Evolutionary conservation across 495 filamentous ascomycete species (phyloP), one percentile per base, ranked within the genome.

Genomic region (Podospora anserina): DNA sequence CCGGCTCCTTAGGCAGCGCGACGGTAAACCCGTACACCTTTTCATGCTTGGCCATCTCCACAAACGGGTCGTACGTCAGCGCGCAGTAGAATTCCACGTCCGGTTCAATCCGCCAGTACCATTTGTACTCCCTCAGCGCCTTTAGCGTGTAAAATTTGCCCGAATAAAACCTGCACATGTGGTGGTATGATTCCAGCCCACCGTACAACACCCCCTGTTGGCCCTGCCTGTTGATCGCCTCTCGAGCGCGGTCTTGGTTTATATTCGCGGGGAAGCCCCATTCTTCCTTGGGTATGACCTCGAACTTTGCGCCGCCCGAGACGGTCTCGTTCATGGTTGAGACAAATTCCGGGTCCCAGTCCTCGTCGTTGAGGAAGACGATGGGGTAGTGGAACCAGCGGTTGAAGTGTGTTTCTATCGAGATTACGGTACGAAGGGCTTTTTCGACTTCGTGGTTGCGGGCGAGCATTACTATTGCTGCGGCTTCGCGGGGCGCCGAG

Each of bases 131-230:
- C 56, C 75, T 72, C 32, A 83, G 74, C 11, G 80, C 81, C 32
- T 78, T 72, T 64, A 81, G 75, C 56, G 74, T 78, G 61, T 81
- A 83, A 61, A 82, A 83, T 20, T 96, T 96, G 88, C 94, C 95
- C 56, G 94, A 99, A 80, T 97, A 97, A 83, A 99, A 99, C 62
- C 95, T 87, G 77, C 92, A 96, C 92, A 96, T 96, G 81, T 97
- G 92, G 76, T 99, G 95, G 76, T 99, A 99, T 77, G 91, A 94
- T 78, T 97, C 95, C 89, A 97, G 95, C n/a, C 94, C 95, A 75
- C 92, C 95, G 74, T 99, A 97, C 87, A 96, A 90, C 72, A 99
- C 94, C 32, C 93, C 94, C 59, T 84, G 84, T 78, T 94, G 89
- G 64, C 92, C 94, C 77, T 97, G 95, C 75, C 90, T 88, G 55